Conservation (phyloP, 805 yeast species). For the Metschnikowia gelsemii region DNA sequence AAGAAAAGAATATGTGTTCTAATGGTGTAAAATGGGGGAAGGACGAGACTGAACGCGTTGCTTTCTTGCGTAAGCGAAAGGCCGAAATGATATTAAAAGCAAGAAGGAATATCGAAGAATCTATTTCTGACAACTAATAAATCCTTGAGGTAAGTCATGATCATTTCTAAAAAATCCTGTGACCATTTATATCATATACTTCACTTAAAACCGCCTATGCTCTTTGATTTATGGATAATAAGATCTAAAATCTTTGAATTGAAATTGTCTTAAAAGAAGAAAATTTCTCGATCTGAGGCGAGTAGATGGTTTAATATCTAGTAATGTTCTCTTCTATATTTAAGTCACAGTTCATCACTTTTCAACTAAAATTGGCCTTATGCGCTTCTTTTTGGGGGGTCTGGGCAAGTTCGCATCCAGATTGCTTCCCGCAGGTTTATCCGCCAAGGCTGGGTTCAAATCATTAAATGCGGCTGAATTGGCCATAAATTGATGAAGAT, state of each 20-base stretch:
- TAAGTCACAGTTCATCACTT: too few relatives aligned
- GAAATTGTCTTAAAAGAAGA: too few relatives aligned
- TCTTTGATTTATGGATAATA: too few relatives aligned
- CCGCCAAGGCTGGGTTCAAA: neutral
- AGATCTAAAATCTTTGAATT: too few relatives aligned
- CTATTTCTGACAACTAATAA: slow-evolving; percentile 21
- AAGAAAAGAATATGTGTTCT: slow-evolving; percentile 19
- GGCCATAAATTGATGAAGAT: slow-evolving; percentile 16
- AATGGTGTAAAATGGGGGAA: slow-evolving; percentile 25
- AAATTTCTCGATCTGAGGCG: too few relatives aligned
- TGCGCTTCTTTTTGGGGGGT: slow-evolving; percentile 28
- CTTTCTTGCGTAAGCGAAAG: slow-evolving; percentile 29
- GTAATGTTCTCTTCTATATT: neutral
- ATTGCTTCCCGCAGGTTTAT: neutral
- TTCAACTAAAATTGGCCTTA: slow-evolving; percentile 34
- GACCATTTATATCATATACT: neutral
- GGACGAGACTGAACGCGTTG: slow-evolving; percentile 17
- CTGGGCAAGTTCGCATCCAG: neutral
- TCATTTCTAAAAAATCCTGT: neutral
- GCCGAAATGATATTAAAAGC: slow-evolving; percentile 45
- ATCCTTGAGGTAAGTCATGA: neutral
- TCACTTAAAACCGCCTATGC: neutral
- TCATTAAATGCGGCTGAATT: slow-evolving; percentile 3
- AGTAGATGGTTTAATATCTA: too few relatives aligned
- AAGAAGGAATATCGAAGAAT: slow-evolving; percentile 47